Base-by-base conservation (phyloP, 2,329 filamentous ascomycete genomes). In the Parafenestella ontariensis region DNA sequence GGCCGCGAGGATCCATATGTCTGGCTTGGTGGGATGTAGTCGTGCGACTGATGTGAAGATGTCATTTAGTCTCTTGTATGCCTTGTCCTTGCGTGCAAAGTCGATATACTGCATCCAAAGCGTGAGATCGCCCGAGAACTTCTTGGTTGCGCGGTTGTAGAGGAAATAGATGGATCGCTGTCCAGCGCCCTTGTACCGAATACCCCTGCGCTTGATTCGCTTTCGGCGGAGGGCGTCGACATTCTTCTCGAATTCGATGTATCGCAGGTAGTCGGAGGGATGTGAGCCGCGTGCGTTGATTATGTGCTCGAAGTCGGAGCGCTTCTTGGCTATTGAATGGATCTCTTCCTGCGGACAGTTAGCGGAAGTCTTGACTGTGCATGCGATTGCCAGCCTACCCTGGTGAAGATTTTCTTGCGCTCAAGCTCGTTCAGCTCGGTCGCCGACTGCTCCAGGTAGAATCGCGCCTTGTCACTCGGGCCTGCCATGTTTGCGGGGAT, bases 381-480 rank as follows among this genome's bases (percentile, higher is more conserved):
- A 26, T 21, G 40, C 6, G 36, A 33, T 13, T 10, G 23, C 11
- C 15, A 23, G 31, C 77, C 29, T 76, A 90, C 90, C 80, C 89
- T 88, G 57, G 84, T 86, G 79, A 99, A 99, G 65, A 99, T 90
- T 67, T 91, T 89, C 76, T 96, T 97, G 62, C 91, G 86, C 77
- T 96, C 90, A 76, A 92, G 96, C 69, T 96, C 92, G 59, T 92
- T 91, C 52, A 99, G 85, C 76, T 98, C 93, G 15, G 93, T 92
- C 39, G 97, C 91, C 2, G 90, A 89, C 65, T 94, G 89, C 80
- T 99, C 95, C 61, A 98, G 85, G 77, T 91, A 97, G 78, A 94
- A 98, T 54, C 94, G 91, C 51, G 94, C 95, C 78, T 97, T 98
- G 72, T 98, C 95, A 60, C 90, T 89, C 54, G 95, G 89, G 37